A percentile compares a stretch with the other conserved stretches of the same genome.
Evolutionary conservation across 768 basidiomycete species (phyloP).

Genomic region (Roridomyces roridus): DNA sequence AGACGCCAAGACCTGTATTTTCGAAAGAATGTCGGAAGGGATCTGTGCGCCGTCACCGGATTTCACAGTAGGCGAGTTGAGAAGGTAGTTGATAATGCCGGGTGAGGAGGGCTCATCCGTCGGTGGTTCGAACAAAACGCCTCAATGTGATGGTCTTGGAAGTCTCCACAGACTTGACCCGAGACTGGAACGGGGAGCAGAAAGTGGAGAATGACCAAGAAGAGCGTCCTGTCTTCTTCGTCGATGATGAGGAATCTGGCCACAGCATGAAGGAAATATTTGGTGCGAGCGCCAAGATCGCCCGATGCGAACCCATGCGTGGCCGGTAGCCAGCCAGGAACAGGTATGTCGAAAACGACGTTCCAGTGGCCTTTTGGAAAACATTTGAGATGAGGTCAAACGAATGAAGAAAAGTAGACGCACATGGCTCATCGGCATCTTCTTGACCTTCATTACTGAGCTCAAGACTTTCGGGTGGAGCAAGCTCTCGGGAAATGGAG

Average conservation of each 20-base stretch:
- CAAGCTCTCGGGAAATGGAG: conserved; percentile 67
- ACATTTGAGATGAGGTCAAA: conserved; percentile 10
- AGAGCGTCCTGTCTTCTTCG: conserved; percentile 41
- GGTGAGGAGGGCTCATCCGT: conserved; percentile 38
- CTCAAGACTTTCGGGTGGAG: conserved; percentile 57
- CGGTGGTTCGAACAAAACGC: conserved; percentile 58
- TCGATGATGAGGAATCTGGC: conserved; percentile 59
- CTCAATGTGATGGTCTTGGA: conserved; percentile 51
- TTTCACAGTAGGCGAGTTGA: conserved; percentile 42
- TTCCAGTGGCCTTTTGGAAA: conserved; percentile 67
- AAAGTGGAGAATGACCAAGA: conserved; percentile 57
- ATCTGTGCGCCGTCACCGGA: conserved; percentile 38
- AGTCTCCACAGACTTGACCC: conserved; percentile 47
- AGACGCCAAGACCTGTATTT: conserved; percentile 68
- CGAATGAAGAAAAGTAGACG: conserved; percentile 19
- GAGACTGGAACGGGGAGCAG: conserved; percentile 62
- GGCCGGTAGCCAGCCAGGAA: conserved; percentile 92
- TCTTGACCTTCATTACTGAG: conserved; percentile 71
- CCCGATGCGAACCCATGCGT: conserved; percentile 57
- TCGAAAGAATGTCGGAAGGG: conserved; percentile 59
- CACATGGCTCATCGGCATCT: conserved; percentile 58
- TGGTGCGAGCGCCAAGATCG: conserved; percentile 54
- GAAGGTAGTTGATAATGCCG: conserved; percentile 48
- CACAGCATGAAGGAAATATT: conserved; percentile 71
- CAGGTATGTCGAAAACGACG: conserved; percentile 77